phyloP scores from a whole-genome alignment of 2,329 filamentous ascomycete species.

The Pyrenophora graminea region DNA sequence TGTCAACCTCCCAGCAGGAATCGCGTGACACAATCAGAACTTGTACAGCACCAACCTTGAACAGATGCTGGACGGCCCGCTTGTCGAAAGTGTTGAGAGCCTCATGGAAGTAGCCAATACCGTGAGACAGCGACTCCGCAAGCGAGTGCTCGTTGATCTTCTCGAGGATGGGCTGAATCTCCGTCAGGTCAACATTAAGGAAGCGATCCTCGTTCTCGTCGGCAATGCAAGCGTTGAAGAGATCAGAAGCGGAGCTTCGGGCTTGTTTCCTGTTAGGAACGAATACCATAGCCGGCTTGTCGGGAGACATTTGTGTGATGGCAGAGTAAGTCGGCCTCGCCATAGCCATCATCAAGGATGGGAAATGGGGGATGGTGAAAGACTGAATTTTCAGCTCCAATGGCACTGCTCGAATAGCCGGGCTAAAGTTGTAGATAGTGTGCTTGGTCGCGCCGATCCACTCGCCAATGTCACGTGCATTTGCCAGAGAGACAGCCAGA shows the following conservation, averaged over 20 bases:
- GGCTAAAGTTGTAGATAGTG: slow-evolving; percentile 98
- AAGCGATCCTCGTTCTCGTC: slow-evolving; percentile 95
- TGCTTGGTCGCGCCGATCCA: slow-evolving; percentile 99
- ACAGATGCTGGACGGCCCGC: slow-evolving; percentile 90
- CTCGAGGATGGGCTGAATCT: slow-evolving; percentile 79
- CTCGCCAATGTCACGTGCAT: slow-evolving; percentile 91
- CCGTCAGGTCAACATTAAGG: slow-evolving; percentile 79
- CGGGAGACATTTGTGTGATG: slow-evolving; percentile 82
- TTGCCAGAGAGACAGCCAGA: slow-evolving; percentile 87
- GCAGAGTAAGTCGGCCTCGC: slow-evolving; percentile 90
- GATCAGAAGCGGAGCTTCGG: slow-evolving; percentile 80
- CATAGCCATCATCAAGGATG: slow-evolving; percentile 98
- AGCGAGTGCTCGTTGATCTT: slow-evolving; percentile 85
- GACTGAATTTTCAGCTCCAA: slow-evolving; percentile 94
- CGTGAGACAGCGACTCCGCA: slow-evolving; percentile 87
- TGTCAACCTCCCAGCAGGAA: slow-evolving; percentile 93
- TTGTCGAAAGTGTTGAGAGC: slow-evolving; percentile 87
- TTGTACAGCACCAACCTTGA: slow-evolving; percentile 85
- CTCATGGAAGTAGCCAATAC: slow-evolving; percentile 97
- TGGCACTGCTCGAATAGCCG: slow-evolving; percentile 83
- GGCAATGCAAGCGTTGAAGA: slow-evolving; percentile 83
- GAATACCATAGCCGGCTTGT: slow-evolving; percentile 90
- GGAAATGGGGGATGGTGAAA: slow-evolving; percentile 94
- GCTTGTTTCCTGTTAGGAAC: slow-evolving; percentile 94
- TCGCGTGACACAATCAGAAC: slow-evolving; percentile 82